Conservation (phyloP, 495 filamentous ascomycete genomes). For the Tuber borchii region DNA sequence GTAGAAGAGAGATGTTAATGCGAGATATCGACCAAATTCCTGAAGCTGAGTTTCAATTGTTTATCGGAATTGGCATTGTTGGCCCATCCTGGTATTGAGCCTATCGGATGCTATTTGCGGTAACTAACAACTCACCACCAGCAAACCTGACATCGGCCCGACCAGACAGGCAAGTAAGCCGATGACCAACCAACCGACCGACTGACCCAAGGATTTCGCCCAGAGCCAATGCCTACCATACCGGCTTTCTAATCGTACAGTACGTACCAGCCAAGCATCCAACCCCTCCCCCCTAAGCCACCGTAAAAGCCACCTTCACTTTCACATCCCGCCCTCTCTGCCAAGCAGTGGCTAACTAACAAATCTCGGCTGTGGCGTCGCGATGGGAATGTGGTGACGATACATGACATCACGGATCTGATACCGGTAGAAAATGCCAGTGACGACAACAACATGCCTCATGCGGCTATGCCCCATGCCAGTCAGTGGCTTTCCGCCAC, state of each 20-base stretch:
- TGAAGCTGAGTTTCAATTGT: background rate
- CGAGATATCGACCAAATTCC: background rate
- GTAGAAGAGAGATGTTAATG: background rate
- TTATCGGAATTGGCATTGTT: background rate
- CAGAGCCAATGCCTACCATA: background rate
- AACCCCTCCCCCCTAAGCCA: background rate
- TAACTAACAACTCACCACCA: background rate
- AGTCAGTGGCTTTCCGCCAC: background rate
- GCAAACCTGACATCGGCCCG: background rate
- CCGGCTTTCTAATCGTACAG: background rate
- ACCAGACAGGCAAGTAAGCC: no score
- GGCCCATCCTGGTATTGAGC: background rate
- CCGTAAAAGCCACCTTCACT: background rate
- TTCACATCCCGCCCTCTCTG: background rate
- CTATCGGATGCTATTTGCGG: background rate
- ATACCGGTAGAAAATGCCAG: background rate
- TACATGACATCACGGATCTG: constrained; percentile 18
- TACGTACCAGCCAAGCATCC: background rate
- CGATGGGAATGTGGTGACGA: constrained; percentile 13
- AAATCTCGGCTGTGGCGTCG: background rate
- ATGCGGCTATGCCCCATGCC: background rate
- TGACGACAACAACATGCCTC: background rate
- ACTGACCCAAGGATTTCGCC: background rate
- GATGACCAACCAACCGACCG: background rate
- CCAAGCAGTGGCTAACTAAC: background rate